Evolutionary conservation across 1,284 basidiomycete species (phyloP).

Genomic region (Quambalaria eucalypti): DNA sequence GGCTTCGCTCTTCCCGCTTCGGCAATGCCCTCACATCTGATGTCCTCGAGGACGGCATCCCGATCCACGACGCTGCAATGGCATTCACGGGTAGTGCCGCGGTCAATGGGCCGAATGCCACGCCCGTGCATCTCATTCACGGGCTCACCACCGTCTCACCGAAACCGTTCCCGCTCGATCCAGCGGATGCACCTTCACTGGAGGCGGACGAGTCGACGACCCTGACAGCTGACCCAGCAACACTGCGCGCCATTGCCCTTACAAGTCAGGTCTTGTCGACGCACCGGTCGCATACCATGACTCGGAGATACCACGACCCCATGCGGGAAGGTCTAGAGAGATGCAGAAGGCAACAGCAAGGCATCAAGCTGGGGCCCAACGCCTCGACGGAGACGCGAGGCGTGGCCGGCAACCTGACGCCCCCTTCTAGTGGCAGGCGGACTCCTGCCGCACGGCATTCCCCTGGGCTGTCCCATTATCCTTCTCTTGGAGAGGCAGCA

Average conservation of each 20-base stretch:
- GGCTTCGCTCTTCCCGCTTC: conserved; percentile 8
- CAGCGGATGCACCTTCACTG: conserved; percentile 27
- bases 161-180: conserved; percentile 38
- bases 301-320: conserved; percentile 40
- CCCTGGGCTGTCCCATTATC: neutral
- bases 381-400: too few relatives aligned
- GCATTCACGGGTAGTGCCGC: conserved; percentile 11
- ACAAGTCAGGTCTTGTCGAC: conserved; percentile 37
- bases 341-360: conserved; percentile 4
- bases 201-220: conserved; percentile 7
- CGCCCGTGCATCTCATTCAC: conserved; percentile 42
- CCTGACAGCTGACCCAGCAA: conserved; percentile 18
- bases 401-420: too few relatives aligned
- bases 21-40: neutral
- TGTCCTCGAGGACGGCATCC: neutral
- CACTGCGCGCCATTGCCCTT: conserved; percentile 40
- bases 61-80: neutral
- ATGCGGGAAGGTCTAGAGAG: conserved; percentile 33
- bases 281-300: conserved; percentile 37
- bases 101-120: conserved; percentile 39
- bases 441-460: neutral
- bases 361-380: neutral
- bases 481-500: neutral
- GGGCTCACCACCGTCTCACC: conserved; percentile 37
- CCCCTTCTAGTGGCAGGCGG: neutral